phyloP scores from a whole-genome alignment of 2,329 filamentous ascomycete species.

The Xenoacremonium recifei region DNA sequence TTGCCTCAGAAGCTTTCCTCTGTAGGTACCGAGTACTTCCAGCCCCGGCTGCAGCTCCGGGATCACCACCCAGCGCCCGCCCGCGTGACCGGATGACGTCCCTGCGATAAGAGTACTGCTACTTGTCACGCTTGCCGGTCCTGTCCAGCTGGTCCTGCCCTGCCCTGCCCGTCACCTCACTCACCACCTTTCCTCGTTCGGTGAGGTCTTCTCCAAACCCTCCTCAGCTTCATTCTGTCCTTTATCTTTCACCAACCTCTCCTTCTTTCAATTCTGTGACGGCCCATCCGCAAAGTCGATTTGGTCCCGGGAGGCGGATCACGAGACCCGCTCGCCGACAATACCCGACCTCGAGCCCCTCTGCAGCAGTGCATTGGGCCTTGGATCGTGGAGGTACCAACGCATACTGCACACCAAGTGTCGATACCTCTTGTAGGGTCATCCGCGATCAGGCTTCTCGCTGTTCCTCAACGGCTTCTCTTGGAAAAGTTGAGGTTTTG shows the following conservation, averaged over 20 bases:
- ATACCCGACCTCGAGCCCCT: not conserved
- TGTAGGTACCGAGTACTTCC: conserved; percentile 16
- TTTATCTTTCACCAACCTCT: not conserved
- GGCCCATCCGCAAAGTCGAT: too few species aligned
- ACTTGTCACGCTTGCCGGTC: conserved; percentile 9
- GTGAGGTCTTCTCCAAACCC: conserved; percentile 4
- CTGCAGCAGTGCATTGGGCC: too few species aligned
- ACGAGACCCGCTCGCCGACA: not conserved
- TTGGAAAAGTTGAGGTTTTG: too few species aligned
- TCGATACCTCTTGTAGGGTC: too few species aligned
- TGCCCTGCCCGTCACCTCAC: conserved; percentile 7
- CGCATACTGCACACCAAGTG: too few species aligned
- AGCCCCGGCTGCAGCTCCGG: conserved; percentile 1
- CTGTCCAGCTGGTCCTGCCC: not conserved
- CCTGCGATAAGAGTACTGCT: conserved; percentile 11
- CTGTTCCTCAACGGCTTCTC: too few species aligned
- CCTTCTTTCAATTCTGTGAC: too few species aligned
- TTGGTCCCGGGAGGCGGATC: too few species aligned
- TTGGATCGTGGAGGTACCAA: too few species aligned
- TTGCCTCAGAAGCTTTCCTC: too few species aligned
- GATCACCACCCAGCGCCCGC: conserved; percentile 4
- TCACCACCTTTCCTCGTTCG: conserved; percentile 13
- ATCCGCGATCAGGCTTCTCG: too few species aligned
- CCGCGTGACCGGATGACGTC: conserved; percentile 14
- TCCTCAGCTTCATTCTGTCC: not conserved